phyloP scores from a whole-genome alignment of 192 early-diverging fungal species.

The Helicostylum pulchrum region DNA sequence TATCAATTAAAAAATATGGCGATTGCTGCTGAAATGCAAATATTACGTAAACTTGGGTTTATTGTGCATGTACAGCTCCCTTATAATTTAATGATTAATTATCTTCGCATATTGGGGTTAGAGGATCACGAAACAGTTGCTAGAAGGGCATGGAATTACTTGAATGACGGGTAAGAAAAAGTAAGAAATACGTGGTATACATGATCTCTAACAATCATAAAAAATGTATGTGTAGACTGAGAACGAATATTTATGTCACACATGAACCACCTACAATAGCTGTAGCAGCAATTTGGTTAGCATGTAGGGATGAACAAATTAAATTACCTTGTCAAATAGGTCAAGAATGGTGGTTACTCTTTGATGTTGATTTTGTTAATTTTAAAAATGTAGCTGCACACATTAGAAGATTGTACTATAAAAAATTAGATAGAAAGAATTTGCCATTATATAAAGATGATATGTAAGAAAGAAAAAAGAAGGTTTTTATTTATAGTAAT shows the following conservation, averaged over 20 bases:
- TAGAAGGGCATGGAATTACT: conserved; percentile 89
- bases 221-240: conserved; percentile 47
- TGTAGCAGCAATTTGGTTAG: conserved; percentile 80
- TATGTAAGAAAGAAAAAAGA: conserved; percentile 27
- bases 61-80: conserved; percentile 96
- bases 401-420: conserved; percentile 59
- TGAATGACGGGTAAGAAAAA: conserved; percentile 78
- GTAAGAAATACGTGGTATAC: neutral
- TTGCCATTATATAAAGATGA: conserved; percentile 59
- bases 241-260: conserved; percentile 70
- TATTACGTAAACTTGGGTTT: conserved; percentile 86
- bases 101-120: conserved; percentile 77
- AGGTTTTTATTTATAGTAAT: neutral
- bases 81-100: conserved; percentile 91
- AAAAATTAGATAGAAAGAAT: conserved; percentile 38
- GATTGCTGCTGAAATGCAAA: conserved; percentile 81
- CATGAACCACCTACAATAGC: conserved; percentile 85
- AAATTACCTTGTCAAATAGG: conserved; percentile 52
- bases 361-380: conserved; percentile 22
- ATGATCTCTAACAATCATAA: too few species aligned
- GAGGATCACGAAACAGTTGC: conserved; percentile 72
- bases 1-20: conserved; percentile 81
- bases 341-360: conserved; percentile 36
- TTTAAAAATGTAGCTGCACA: conserved; percentile 58
- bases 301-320: conserved; percentile 61